These are phyloP conservation scores for Macadamia integrifolia DNA, from an alignment of 164 flowering plant genomes.

Conservation along the genomic window DNA sequence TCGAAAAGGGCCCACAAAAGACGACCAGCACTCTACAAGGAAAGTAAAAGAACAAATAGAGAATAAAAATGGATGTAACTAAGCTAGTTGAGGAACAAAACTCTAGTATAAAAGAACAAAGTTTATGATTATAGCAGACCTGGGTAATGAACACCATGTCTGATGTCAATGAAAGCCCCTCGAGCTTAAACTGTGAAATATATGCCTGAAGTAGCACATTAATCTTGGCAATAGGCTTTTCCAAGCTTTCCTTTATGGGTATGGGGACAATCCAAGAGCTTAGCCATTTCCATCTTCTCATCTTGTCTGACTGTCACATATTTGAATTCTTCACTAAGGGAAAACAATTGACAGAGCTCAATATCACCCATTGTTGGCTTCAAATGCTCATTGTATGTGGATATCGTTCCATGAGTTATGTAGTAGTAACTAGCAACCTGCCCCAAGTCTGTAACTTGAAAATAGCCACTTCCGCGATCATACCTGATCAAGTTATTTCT, in stretches of 20 bases:
- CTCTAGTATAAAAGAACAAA: background rate
- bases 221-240: constrained; percentile 97
- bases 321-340: constrained; percentile 96
- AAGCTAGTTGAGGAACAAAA: background rate
- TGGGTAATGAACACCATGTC: constrained; percentile 98
- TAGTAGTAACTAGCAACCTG: constrained; percentile 97
- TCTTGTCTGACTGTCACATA: constrained; percentile 97
- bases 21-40: constrained; percentile 90
- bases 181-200: constrained; percentile 92
- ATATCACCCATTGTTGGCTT: constrained; percentile 99
- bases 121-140: constrained; percentile 32
- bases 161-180: constrained; percentile 91
- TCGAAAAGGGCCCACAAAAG: constrained; percentile 94
- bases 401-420: constrained; percentile 86
- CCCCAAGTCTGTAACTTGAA: constrained; percentile 97
- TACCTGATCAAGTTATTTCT: constrained; percentile 87
- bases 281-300: constrained; percentile 94
- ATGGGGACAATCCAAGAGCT: constrained; percentile 95
- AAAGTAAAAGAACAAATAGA: constrained; percentile 7
- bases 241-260: constrained; percentile 92
- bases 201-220: constrained; percentile 96
- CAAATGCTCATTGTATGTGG: constrained; percentile 91
- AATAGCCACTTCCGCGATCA: constrained; percentile 94
- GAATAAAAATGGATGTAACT: background rate
- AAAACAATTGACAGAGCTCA: constrained; percentile 89